Evolutionary conservation across 441 rosid species (phyloP).

Genomic region (Croton setiger): DNA sequence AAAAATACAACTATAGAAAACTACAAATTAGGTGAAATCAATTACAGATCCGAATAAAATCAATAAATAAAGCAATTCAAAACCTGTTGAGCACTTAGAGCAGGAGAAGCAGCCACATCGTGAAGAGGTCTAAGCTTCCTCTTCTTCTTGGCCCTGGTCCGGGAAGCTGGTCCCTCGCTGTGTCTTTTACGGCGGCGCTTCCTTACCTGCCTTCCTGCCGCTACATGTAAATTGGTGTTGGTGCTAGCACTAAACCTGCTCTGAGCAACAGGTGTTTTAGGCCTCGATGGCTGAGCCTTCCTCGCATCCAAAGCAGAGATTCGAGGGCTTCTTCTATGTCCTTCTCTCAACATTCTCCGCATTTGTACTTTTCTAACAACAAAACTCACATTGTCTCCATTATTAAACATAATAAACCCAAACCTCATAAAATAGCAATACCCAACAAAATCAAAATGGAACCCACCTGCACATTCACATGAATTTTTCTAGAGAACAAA

Average conservation of each 20-base stretch:
- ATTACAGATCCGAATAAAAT: not conserved
- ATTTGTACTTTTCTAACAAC: constrained; percentile 30
- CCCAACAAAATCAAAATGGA: not conserved
- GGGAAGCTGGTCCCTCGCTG: constrained; percentile 32
- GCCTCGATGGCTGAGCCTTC: constrained; percentile 31
- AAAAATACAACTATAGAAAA: not conserved
- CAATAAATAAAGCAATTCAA: not conserved
- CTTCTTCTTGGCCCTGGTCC: constrained; percentile 40
- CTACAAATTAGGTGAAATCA: not conserved
- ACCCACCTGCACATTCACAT: constrained; percentile 39
- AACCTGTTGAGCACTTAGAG: constrained; percentile 24
- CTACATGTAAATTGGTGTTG: not conserved
- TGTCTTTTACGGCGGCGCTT: constrained; percentile 7
- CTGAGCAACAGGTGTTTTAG: constrained; percentile 12
- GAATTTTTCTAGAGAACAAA: not conserved
- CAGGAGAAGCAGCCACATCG: constrained; percentile 30
- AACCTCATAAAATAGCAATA: not conserved
- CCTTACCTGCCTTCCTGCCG: constrained; percentile 5
- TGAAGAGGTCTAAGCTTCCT: constrained; percentile 43
- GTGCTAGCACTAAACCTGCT: not conserved
- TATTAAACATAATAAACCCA: constrained; percentile 4
- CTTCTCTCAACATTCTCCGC: constrained; percentile 39
- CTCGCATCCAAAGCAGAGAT: constrained; percentile 37
- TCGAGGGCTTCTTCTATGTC: constrained; percentile 47
- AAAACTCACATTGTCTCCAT: constrained; percentile 22